Evolutionary conservation across 257 asterid species (phyloP), one percentile per base, ranked within the genome.

Genomic region (Capsicum baccatum): DNA sequence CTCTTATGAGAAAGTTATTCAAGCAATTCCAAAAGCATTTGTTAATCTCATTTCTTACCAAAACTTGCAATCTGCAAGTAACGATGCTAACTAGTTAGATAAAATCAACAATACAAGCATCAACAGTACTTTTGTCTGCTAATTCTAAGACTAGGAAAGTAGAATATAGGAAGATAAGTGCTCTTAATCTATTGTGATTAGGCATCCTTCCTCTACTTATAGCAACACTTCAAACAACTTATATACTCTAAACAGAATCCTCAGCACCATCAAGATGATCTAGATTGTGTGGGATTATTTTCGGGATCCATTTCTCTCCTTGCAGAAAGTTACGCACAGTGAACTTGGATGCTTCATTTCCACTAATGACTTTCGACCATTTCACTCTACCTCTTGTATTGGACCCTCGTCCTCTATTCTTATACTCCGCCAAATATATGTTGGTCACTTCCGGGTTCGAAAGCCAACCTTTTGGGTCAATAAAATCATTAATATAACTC

Each of bases 371-470:
- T 52, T 37, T 50, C 1, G 63, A 10, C 52, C 64, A 82, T 15
- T 48, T 54, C 50, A 82, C 54, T 55, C 84, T 82, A 0, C 5
- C 21, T 13, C 1, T 26, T 2, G 50, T 82, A 33, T 9, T 35
- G 17, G 84, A 67, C 13, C 84, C 84, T 33, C 64, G 66, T 7
- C 84, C 84, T 14, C 35, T 17, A 15, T 82, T 82, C 9, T 50
- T 11, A 82, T 82, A 82, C 78, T 82, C 52, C 0, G 84, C 84
- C 5, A 63, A 50, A 42, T 50, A 66, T 33, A 6, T 12, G 3
- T 16, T 11, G 6, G n/a, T 26, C 16, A 47, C 79, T 3, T 2
- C 3, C 0, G 79, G 50, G 5, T 69, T 47, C n/a, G 3, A 17
- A 52, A 3, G 1, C 79, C 84, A 82, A 11, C 84, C 84, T 66